A percentile compares a stretch with the other conserved stretches of the same genome.
Conservation (phyloP, 371 early-diverging fungal genomes). For the Mucor circinelloides region DNA sequence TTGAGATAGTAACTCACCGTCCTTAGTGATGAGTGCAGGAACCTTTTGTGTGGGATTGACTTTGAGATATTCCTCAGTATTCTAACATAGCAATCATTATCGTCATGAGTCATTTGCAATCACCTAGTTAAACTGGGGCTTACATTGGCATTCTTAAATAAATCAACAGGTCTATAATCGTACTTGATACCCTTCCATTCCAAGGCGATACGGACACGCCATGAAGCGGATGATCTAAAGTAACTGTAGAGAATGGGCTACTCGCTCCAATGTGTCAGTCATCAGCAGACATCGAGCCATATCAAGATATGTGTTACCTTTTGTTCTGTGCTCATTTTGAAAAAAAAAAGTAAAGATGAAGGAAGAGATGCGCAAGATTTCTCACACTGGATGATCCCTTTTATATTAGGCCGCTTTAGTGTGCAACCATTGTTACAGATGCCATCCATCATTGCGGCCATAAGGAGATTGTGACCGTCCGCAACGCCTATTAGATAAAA, state of each 20-base stretch:
- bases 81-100: constrained; percentile 23
- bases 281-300: no score
- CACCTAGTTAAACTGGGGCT: background rate
- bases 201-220: constrained; percentile 79
- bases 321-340: constrained; percentile 13
- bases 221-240: constrained; percentile 76
- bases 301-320: background rate
- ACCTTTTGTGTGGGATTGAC: constrained; percentile 73
- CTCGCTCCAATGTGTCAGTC: background rate
- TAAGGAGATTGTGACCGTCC: constrained; percentile 3
- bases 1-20: constrained; percentile 62
- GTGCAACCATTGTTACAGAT: background rate
- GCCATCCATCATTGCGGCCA: background rate
- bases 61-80: constrained; percentile 51
- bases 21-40: constrained; percentile 67
- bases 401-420: background rate
- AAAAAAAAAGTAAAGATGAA: background rate
- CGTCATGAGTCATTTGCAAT: background rate
- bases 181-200: constrained; percentile 74
- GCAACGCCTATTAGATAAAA: background rate
- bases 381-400: background rate
- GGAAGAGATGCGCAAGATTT: background rate
- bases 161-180: constrained; percentile 63
- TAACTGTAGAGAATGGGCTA: constrained; percentile 71
- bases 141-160: constrained; percentile 76